phyloP scores from a whole-genome alignment of 164 flowering plant genomes.

The Magnolia kwangsiensis region DNA sequence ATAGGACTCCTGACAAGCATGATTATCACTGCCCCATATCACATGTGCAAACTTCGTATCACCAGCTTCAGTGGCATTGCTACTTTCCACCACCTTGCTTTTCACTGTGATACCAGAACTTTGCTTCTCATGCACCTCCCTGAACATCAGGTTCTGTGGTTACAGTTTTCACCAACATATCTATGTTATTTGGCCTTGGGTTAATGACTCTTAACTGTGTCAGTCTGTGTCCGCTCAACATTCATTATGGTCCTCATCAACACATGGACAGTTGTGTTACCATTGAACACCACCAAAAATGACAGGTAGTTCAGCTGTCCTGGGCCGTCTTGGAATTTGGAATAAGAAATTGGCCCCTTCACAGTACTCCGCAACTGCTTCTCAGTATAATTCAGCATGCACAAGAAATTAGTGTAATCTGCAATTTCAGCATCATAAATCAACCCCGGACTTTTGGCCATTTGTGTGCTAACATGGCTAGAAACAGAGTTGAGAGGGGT shows the following conservation, averaged over 20 bases:
- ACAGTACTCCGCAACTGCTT: neutral
- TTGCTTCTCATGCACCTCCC: neutral
- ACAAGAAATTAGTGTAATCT: constrained; percentile 7
- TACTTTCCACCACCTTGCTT: neutral
- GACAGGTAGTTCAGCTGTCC: constrained; percentile 7
- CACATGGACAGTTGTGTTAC: neutral
- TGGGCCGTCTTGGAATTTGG: neutral
- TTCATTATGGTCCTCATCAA: constrained; percentile 2
- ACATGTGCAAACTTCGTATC: constrained; percentile 1
- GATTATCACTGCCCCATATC: constrained; percentile 8
- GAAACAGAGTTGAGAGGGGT: neutral
- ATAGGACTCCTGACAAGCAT: constrained; percentile 3
- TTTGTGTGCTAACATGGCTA: constrained; percentile 1
- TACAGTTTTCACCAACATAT: neutral
- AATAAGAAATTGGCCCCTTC: neutral
- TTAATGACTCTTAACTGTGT: constrained; percentile 3
- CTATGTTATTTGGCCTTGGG: neutral
- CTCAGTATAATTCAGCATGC: neutral
- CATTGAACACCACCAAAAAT: constrained; percentile 1
- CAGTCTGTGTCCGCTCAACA: neutral
- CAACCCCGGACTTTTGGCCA: neutral
- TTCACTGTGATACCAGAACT: constrained; percentile 6
- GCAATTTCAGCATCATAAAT: neutral
- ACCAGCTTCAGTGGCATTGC: neutral
- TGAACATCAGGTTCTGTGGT: constrained; percentile 2